phyloP scores from a whole-genome alignment of 257 asterid species.

The Solanum appendiculatum region DNA sequence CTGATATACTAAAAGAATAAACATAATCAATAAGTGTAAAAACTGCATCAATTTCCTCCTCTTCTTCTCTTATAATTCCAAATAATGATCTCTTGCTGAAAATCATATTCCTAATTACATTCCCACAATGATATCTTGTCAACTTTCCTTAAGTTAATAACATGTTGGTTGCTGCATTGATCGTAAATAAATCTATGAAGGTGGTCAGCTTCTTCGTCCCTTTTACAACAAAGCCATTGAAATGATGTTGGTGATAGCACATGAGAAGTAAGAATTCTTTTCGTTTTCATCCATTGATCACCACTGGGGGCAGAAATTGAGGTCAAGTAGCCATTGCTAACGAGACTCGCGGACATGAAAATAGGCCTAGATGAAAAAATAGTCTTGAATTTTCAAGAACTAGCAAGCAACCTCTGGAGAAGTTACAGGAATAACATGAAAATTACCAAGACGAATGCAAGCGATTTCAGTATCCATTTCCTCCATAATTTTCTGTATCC shows the following conservation, averaged over 20 bases:
- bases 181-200: neutral
- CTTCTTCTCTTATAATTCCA: neutral
- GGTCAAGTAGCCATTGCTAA: slow-evolving; percentile 1
- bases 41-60: neutral
- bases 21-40: neutral
- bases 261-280: neutral
- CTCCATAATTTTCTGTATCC: slow-evolving; percentile 9
- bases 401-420: slow-evolving; percentile 22
- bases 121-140: neutral
- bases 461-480: slow-evolving; percentile 11
- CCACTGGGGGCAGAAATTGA: neutral
- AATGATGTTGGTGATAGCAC: neutral
- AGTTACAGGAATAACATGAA: slow-evolving; percentile 1
- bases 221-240: neutral
- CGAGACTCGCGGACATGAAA: neutral
- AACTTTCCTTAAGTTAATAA: neutral
- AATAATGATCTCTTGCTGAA: neutral
- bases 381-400: slow-evolving; percentile 10
- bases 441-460: neutral
- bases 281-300: slow-evolving; percentile 7
- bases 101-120: neutral
- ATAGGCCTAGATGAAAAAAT: slow-evolving; percentile 2
- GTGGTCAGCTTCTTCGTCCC: slow-evolving; percentile 3
- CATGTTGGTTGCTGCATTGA: neutral
- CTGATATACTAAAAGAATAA: neutral